Conservation (phyloP, 2,329 filamentous ascomycete genomes). For the Penicillium sp. region DNA sequence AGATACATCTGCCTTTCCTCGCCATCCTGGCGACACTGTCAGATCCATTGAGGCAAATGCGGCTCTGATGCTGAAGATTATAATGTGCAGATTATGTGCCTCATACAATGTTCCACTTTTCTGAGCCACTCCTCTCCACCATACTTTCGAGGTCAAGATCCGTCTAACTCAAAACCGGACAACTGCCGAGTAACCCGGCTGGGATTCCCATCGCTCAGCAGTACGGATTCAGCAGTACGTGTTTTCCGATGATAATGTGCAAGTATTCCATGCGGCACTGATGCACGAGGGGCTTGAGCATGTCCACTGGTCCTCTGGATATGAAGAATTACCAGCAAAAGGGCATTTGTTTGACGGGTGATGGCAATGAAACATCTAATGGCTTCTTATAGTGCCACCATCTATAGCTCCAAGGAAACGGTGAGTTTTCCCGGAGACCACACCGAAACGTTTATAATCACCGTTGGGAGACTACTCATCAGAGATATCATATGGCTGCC, state of each 20-base stretch:
- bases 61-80: not conserved
- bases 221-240: slow-evolving; percentile 59
- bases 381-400: slow-evolving; percentile 45
- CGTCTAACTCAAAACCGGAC: slow-evolving; percentile 51
- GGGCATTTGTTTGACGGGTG: slow-evolving; percentile 54
- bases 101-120: slow-evolving; percentile 52
- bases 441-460: slow-evolving; percentile 44
- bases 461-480: slow-evolving; percentile 9
- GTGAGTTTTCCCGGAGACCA: slow-evolving; percentile 3
- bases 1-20: not conserved
- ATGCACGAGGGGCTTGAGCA: slow-evolving; percentile 49
- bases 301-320: slow-evolving; percentile 41
- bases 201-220: slow-evolving; percentile 54
- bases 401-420: not conserved
- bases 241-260: slow-evolving; percentile 55
- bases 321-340: slow-evolving; percentile 48
- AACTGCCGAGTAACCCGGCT: slow-evolving; percentile 49
- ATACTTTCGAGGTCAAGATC: slow-evolving; percentile 46
- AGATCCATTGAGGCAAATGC: too few species aligned
- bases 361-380: slow-evolving; percentile 51
- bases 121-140: slow-evolving; percentile 49
- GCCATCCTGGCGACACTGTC: not conserved
- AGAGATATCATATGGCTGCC: slow-evolving; percentile 31
- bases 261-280: slow-evolving; percentile 53
- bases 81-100: slow-evolving; percentile 50